These are phyloP conservation scores for Pichia sp. DNA, from an alignment of 1,139 yeast genomes.

Conservation along the genomic window DNA sequence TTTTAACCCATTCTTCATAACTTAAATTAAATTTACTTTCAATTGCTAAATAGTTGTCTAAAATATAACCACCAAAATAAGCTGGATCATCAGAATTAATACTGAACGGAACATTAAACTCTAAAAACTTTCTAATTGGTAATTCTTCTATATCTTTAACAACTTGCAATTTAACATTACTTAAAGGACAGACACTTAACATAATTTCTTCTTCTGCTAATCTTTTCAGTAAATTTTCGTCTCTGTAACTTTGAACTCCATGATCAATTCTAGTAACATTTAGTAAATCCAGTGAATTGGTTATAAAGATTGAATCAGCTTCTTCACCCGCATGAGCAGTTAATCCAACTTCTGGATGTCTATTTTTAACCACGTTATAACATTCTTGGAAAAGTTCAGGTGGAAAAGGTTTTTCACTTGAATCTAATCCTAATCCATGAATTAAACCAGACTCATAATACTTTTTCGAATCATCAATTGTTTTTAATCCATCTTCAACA, in stretches of 20 bases:
- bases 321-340: constrained; percentile 91
- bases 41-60: constrained; percentile 65
- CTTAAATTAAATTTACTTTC: constrained; percentile 59
- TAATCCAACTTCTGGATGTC: constrained; percentile 46
- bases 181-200: constrained; percentile 69
- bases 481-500: constrained; percentile 46
- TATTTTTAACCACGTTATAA: constrained; percentile 40
- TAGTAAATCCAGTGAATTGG: constrained; percentile 49
- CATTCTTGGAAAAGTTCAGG: constrained; percentile 61
- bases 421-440: constrained; percentile 71
- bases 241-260: constrained; percentile 60
- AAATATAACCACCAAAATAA: constrained; percentile 74
- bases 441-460: constrained; percentile 50
- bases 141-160: constrained; percentile 58
- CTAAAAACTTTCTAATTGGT: constrained; percentile 56
- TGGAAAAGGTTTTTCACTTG: constrained; percentile 70
- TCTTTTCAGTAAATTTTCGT: constrained; percentile 44
- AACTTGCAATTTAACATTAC: constrained; percentile 70
- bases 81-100: constrained; percentile 84
- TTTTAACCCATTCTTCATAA: constrained; percentile 48
- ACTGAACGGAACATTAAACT: constrained; percentile 61
- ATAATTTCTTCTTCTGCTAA: constrained; percentile 48
- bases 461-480: constrained; percentile 46
- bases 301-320: constrained; percentile 63
- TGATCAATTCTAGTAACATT: constrained; percentile 70